phyloP scores from a whole-genome alignment of 2,329 filamentous ascomycete genomes.

The Madurella mycetomatis region DNA sequence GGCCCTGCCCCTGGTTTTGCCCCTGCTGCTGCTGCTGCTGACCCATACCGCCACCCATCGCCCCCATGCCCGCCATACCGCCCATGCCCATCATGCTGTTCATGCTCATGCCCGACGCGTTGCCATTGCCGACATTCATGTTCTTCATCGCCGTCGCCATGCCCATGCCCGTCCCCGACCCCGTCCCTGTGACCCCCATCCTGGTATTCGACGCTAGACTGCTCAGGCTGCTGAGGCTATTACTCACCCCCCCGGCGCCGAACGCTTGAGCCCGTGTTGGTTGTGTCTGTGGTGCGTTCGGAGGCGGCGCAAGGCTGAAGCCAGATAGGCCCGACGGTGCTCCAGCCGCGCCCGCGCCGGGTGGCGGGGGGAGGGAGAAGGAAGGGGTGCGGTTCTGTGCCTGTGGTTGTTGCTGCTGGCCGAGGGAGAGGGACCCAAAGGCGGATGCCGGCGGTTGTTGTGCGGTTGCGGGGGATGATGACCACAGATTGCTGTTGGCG shows the following conservation, averaged over 20 bases:
- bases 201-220: conserved; percentile 16
- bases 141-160: conserved; percentile 24
- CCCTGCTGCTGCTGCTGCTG: conserved; percentile 27
- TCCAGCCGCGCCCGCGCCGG: conserved; percentile 28
- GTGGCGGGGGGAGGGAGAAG: conserved; percentile 56
- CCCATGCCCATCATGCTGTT: conserved; percentile 26
- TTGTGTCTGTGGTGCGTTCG: conserved; percentile 25
- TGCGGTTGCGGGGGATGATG: conserved; percentile 34
- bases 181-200: conserved; percentile 23
- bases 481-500: conserved; percentile 44
- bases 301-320: conserved; percentile 48
- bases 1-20: conserved; percentile 30
- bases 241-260: conserved; percentile 9
- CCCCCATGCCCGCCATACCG: conserved; percentile 18
- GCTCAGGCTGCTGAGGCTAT: conserved; percentile 15
- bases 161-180: conserved; percentile 30
- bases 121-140: conserved; percentile 26
- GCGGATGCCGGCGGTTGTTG: conserved; percentile 33
- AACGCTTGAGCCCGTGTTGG: conserved; percentile 28
- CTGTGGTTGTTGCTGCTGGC: conserved; percentile 37
- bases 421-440: conserved; percentile 42
- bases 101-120: conserved; percentile 18
- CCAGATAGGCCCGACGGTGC: conserved; percentile 28
- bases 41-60: conserved; percentile 10
- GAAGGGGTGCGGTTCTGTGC: conserved; percentile 39